A percentile compares a stretch with the other conserved stretches of the same genome.
These are phyloP conservation scores for Arthroderma sp. DNA, from an alignment of 2,329 filamentous ascomycete genomes.

Conservation along the genomic window DNA sequence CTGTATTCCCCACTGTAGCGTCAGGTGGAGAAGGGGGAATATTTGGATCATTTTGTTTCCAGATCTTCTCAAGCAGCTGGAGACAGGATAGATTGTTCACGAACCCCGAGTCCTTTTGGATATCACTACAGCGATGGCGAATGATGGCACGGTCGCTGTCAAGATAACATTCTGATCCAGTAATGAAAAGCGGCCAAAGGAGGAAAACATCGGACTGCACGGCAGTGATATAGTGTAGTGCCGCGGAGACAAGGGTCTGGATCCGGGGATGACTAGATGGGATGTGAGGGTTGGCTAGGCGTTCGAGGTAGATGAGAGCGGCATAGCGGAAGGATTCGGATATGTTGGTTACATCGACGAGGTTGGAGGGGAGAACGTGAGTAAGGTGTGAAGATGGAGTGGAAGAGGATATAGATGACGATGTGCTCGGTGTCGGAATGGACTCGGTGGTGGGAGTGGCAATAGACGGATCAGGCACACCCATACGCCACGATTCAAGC, in stretches of 20 bases:
- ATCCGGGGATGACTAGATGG: constrained; percentile 64
- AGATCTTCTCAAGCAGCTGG: constrained; percentile 73
- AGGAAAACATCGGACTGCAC: constrained; percentile 78
- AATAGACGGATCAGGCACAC: neutral
- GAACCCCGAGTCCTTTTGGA: constrained; percentile 79
- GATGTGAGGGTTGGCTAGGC: constrained; percentile 62
- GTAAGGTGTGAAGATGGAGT: constrained; percentile 14
- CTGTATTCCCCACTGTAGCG: neutral
- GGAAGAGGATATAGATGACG: constrained; percentile 7
- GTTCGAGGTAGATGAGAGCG: constrained; percentile 78
- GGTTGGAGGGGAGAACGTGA: constrained; percentile 43
- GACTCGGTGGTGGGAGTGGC: constrained; percentile 14
- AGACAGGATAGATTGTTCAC: constrained; percentile 83
- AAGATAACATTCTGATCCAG: constrained; percentile 77
- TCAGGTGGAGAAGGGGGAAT: neutral
- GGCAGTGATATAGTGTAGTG: constrained; percentile 69
- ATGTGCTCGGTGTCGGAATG: neutral
- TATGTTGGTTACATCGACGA: constrained; percentile 64
- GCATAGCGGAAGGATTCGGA: constrained; percentile 85
- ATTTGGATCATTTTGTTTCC: constrained; percentile 37
- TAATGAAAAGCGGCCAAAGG: constrained; percentile 85
- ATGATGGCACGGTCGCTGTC: constrained; percentile 67
- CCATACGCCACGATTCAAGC: constrained; percentile 68
- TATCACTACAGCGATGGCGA: constrained; percentile 66
- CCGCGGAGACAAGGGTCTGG: constrained; percentile 68